Conservation (phyloP, 116 monocot species). For the Papilionanthe hybrid region DNA sequence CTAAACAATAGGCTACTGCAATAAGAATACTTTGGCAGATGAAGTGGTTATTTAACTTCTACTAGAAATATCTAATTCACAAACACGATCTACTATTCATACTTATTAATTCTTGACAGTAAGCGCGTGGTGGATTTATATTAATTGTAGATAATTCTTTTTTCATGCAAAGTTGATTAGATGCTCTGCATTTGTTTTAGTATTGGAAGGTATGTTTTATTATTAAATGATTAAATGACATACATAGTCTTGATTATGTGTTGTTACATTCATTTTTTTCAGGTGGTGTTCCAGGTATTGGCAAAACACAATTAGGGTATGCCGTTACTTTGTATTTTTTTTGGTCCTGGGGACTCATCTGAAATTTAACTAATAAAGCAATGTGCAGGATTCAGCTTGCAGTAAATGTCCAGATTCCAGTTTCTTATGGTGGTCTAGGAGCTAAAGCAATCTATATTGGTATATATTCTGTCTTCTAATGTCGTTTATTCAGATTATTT, state of each 20-base stretch:
- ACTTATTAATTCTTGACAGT: not conserved
- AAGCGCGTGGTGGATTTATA: not conserved
- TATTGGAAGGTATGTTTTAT: not conserved
- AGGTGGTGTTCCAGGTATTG: slow-evolving; percentile 99
- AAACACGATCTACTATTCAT: too few relatives aligned
- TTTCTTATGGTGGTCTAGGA: slow-evolving; percentile 70
- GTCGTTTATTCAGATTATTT: not conserved
- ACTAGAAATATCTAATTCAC: not conserved
- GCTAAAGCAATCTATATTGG: slow-evolving; percentile 96
- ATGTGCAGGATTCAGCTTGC: slow-evolving; percentile 87
- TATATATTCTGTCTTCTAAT: slow-evolving; percentile 11
- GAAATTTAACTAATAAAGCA: slow-evolving; percentile 10
- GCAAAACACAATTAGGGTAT: slow-evolving; percentile 98
- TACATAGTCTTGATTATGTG: not conserved
- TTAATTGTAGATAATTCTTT: not conserved
- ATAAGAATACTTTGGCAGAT: not conserved
- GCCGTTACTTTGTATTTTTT: slow-evolving; percentile 6
- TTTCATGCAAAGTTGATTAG: not conserved
- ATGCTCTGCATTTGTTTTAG: slow-evolving; percentile 4
- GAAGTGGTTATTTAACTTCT: not conserved
- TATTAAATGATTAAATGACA: not conserved
- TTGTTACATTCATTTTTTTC: slow-evolving; percentile 23
- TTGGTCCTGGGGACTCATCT: slow-evolving; percentile 10
- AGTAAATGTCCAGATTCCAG: slow-evolving; percentile 89
- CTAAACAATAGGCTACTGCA: not conserved